These are phyloP conservation scores for Lepidium didymum DNA, from an alignment of 345 rosid genomes.

Conservation along the genomic window DNA sequence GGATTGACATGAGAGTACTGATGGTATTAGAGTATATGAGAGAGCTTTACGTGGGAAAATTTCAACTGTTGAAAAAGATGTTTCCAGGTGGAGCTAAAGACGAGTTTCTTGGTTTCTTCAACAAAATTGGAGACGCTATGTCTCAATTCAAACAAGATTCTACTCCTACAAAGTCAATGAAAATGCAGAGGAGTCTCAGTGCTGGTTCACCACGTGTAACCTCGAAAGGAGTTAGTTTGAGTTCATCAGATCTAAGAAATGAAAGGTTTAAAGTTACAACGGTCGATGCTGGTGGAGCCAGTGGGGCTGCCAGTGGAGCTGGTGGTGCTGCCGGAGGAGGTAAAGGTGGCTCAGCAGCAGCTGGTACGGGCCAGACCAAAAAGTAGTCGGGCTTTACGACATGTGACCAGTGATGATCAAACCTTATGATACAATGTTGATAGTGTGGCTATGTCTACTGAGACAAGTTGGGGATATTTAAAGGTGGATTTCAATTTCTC, in stretches of 20 bases:
- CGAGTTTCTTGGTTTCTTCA: slow-evolving; percentile 26
- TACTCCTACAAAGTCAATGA: slow-evolving; percentile 4
- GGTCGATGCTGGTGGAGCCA: background rate
- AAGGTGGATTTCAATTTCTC: background rate
- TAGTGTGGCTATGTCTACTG: background rate
- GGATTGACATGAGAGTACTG: slow-evolving; percentile 21
- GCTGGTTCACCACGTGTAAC: slow-evolving; percentile 1
- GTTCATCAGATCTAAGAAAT: background rate
- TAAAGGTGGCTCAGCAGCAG: slow-evolving; percentile 16
- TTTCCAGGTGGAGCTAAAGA: slow-evolving; percentile 26
- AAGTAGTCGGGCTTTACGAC: slow-evolving; percentile 15
- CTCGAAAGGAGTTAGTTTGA: background rate
- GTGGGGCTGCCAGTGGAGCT: background rate
- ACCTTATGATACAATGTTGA: background rate
- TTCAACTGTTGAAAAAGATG: slow-evolving; percentile 21
- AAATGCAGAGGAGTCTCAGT: slow-evolving; percentile 26
- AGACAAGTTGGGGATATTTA: background rate
- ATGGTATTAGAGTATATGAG: slow-evolving; percentile 30
- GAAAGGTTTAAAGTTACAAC: slow-evolving; percentile 26
- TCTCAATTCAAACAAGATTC: slow-evolving; percentile 22
- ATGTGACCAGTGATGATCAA: slow-evolving; percentile 7
- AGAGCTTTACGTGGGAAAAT: slow-evolving; percentile 28
- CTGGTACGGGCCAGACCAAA: slow-evolving; percentile 26
- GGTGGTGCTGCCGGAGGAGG: slow-evolving; percentile 14
- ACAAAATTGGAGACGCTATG: slow-evolving; percentile 22